Base-by-base conservation (phyloP, 306 rosid species). In the Gleditsia sinensis region DNA sequence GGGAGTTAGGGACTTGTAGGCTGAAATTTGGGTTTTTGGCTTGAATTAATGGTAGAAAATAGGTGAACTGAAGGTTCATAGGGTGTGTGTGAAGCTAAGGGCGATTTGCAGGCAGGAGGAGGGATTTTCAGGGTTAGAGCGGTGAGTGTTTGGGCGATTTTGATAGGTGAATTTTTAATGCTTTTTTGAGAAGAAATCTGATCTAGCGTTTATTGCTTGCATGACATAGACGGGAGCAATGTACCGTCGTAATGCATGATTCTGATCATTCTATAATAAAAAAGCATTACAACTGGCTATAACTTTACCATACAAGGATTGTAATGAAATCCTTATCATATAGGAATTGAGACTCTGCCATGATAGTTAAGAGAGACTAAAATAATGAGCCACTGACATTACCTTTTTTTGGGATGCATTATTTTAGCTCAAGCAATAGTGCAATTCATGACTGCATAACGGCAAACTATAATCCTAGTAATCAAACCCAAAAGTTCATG, bases 61-160 rank as follows among this genome's bases (percentile, higher is more conserved):
- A 58, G 64, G 64, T 16, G 42, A 58, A 58, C 64, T 14, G 64
- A 11, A 58, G 9, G 42, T 58, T 30, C 40, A 30, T 60, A n/a
- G 9, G 23, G 65, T 59, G 65, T 9, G 3, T 30, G 24, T 30
- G 43, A n/a, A 20, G 25, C 13, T 32, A 14, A 16, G 46, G 27
- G 45, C 39, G 24, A 16, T 60, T 60, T 60, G 33, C 45, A 3
- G 21, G 40, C n/a, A n/a, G n/a, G n/a, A n/a, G n/a, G n/a, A n/a
- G n/a, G n/a, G n/a, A n/a, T 60, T 60, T 60, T 60, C 45, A 3
- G 21, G 40, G 46, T 9, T 34, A 10, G 48, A 24, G 2, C 36
- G 67, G 23, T 49, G 25, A 12, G 24, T 49, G 55, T 19, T 46
- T 8, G 55, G 3, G 24, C 16, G 67, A 21, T 9, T 33, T 34